Evolutionary conservation across 306 rosid species (phyloP), one percentile per base, ranked within the genome.

Genomic region (Rosa rugosa): DNA sequence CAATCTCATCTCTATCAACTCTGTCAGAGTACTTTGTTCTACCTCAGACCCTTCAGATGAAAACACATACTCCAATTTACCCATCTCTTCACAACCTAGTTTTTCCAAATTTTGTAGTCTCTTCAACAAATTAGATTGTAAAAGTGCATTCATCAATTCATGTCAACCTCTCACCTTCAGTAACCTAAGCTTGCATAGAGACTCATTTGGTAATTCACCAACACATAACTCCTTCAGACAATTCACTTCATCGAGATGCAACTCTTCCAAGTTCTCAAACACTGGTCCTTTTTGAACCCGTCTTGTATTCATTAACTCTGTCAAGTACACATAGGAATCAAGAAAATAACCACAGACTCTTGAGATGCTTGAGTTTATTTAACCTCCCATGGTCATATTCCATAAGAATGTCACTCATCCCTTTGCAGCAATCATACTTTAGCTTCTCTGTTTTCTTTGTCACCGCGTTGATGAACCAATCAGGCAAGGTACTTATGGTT

Each of bases 311-410:
- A 11, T 14, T 7, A 16, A 13, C 1, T 0, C 17, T 18, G 2
- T 27, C 25, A 4, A 14, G 68, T 13, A 1, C 8, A 4, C 0
- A 40, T 1, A 40, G 36, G 36, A 40, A 40, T 2, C 16, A 22
- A 5, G 0, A 16, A 1, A 1, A 5, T 0, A 0, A 16, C n/a
- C 57, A 1, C 0, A 0, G 0, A 50, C 20, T 1, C 0, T 1
- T 1, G 56, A 50, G 56, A 5, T 50, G 0, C 56, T 50, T 50
- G 8, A 50, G 56, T 1, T 5, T 1, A 50, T 50, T n/a, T 16
- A 50, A 50, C 56, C 56, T 46, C 4, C 50, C 50, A 0, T 11
- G 1, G n/a, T 50, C 56, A 50, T 50, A 50, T 50, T 50, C n/a
- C n/a, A 14, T 16, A 50, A 50, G 0, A 50, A 16, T 1, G 54